phyloP scores from a whole-genome alignment of 306 rosid species.

The Prunus salicina region DNA sequence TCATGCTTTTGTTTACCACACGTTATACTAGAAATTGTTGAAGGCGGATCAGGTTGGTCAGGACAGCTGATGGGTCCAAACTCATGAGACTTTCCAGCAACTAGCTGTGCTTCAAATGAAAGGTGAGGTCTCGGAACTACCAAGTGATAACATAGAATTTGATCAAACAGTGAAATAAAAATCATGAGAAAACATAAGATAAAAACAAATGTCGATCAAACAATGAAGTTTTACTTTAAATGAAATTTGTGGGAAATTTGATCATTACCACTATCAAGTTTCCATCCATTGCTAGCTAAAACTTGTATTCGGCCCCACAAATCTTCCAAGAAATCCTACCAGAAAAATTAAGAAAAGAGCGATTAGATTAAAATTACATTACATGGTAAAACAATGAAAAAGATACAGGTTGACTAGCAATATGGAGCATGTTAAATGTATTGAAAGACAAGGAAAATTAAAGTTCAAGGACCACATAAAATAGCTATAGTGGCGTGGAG shows the following conservation, averaged over 20 bases:
- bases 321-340: slow-evolving; percentile 95
- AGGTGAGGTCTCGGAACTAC: slow-evolving; percentile 95
- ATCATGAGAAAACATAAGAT: neutral
- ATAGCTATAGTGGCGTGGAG: neutral
- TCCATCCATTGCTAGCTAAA: slow-evolving; percentile 78
- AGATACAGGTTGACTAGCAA: neutral
- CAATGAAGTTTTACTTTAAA: neutral
- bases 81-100: slow-evolving; percentile 85
- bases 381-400: neutral
- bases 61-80: slow-evolving; percentile 79
- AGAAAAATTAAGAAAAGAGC: slow-evolving; percentile 7
- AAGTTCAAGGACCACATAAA: neutral
- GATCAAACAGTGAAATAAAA: slow-evolving; percentile 26
- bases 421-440: neutral
- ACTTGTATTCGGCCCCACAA: slow-evolving; percentile 76
- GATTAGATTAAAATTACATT: neutral
- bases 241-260: neutral
- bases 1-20: slow-evolving; percentile 87
- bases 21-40: slow-evolving; percentile 45
- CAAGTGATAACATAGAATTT: slow-evolving; percentile 30
- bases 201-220: neutral
- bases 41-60: slow-evolving; percentile 56
- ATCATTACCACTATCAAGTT: slow-evolving; percentile 90
- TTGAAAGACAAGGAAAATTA: neutral
- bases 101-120: slow-evolving; percentile 95